Conservation (phyloP, 805 yeast genomes). For the Ogataea paradorogensis region DNA sequence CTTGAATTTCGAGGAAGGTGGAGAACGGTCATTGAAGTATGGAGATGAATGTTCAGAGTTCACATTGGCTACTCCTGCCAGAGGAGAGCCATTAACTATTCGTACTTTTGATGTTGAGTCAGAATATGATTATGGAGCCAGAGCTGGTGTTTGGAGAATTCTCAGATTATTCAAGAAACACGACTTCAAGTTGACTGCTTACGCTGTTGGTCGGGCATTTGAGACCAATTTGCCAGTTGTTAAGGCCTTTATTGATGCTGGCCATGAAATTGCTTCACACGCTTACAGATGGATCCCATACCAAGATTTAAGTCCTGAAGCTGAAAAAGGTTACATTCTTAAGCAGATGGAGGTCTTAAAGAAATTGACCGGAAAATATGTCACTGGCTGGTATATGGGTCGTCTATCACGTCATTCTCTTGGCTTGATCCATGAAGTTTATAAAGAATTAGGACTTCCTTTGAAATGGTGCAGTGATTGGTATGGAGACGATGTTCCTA, state of each 20-base stretch:
- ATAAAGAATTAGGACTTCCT: conserved; percentile 32
- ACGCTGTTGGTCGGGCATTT: conserved; percentile 41
- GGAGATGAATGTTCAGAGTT: conserved; percentile 17
- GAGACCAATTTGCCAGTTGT: conserved; percentile 34
- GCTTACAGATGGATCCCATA: conserved; percentile 39
- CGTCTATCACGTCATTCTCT: conserved; percentile 34
- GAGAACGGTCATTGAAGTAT: conserved; percentile 18
- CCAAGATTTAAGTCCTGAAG: conserved; percentile 31
- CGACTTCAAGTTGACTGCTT: conserved; percentile 33
- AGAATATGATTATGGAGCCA: conserved; percentile 17
- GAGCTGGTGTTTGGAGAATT: conserved; percentile 26
- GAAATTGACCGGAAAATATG: conserved; percentile 33
- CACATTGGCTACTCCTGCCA: conserved; percentile 16
- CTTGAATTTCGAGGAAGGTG: conserved; percentile 31
- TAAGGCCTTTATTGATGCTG: conserved; percentile 35
- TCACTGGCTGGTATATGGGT: conserved; percentile 38
- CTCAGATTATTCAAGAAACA: conserved; percentile 33
- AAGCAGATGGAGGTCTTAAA: conserved; percentile 31
- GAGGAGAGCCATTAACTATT: conserved; percentile 13
- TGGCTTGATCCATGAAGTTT: conserved; percentile 34
- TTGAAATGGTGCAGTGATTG: conserved; percentile 36
- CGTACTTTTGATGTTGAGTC: conserved; percentile 20
- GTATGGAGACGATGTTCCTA: conserved; percentile 38
- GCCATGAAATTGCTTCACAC: conserved; percentile 40
- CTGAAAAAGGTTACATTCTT: conserved; percentile 33